These are phyloP conservation scores for Stemphylium lycopersici DNA, from an alignment of 2,329 filamentous ascomycete species.

Conservation along the genomic window DNA sequence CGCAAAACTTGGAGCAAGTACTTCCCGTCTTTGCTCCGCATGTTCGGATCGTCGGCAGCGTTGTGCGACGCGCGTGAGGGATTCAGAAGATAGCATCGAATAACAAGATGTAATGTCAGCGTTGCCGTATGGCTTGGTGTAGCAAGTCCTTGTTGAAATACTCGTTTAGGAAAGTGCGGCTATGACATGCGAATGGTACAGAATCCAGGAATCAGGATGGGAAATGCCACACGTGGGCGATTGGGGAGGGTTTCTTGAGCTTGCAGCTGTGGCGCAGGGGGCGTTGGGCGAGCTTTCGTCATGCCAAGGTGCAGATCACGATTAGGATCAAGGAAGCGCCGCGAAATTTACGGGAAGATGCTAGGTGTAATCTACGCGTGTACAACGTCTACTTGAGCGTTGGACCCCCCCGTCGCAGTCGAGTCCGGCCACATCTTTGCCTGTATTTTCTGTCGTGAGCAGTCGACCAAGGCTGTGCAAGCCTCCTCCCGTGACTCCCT, in stretches of 20 bases:
- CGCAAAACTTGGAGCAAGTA: not conserved
- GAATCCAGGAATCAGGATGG: slow-evolving; percentile 21
- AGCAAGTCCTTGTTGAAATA: no score
- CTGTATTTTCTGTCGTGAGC: slow-evolving; percentile 1
- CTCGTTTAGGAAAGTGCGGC: not conserved
- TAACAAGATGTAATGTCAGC: not conserved
- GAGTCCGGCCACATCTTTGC: not conserved
- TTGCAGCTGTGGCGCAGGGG: slow-evolving; percentile 22
- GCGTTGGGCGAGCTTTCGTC: slow-evolving; percentile 26
- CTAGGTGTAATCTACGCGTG: slow-evolving; percentile 22
- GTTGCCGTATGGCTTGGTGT: no score
- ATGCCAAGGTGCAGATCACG: slow-evolving; percentile 32
- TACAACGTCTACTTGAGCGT: slow-evolving; percentile 16
- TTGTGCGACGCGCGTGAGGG: not conserved
- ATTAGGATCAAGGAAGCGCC: slow-evolving; percentile 33
- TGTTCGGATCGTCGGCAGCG: not conserved
- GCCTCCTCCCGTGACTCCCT: slow-evolving; percentile 6
- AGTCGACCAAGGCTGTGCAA: not conserved
- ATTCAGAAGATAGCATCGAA: not conserved
- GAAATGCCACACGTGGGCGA: slow-evolving; percentile 25
- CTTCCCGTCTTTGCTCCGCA: not conserved
- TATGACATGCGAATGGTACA: slow-evolving; percentile 4
- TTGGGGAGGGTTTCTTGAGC: not conserved
- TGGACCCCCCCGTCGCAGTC: not conserved
- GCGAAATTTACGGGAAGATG: slow-evolving; percentile 29